Percentiles rank a stretch among this genome's conserved stretches.
These are phyloP conservation scores for Fusarium denticulatum DNA, from an alignment of 2,329 filamentous ascomycete species.

Conservation along the genomic window DNA sequence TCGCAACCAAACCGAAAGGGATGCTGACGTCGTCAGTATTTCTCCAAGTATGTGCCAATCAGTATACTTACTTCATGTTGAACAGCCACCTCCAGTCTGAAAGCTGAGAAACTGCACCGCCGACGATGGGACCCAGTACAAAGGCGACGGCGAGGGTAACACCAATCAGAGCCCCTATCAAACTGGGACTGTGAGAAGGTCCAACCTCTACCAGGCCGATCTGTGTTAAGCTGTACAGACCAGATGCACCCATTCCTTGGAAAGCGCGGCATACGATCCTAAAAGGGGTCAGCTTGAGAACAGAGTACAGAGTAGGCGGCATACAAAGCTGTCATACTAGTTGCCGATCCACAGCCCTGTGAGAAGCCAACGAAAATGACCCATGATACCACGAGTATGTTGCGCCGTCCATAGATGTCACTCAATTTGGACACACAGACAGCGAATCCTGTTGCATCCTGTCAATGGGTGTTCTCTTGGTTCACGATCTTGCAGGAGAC, in stretches of 20 bases:
- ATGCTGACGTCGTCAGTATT: slow-evolving; percentile 51
- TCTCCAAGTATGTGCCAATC: not conserved
- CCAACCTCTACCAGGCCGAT: slow-evolving; percentile 67
- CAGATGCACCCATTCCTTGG: slow-evolving; percentile 69
- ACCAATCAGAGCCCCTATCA: slow-evolving; percentile 65
- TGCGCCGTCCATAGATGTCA: slow-evolving; percentile 66
- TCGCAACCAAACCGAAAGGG: slow-evolving; percentile 58
- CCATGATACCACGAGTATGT: slow-evolving; percentile 62
- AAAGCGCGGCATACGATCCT: slow-evolving; percentile 69
- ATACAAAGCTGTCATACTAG: slow-evolving; percentile 62
- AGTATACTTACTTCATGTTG: slow-evolving; percentile 64
- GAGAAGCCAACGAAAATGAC: slow-evolving; percentile 65
- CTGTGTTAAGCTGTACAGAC: slow-evolving; percentile 68
- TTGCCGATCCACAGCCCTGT: slow-evolving; percentile 61
- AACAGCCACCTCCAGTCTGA: slow-evolving; percentile 69
- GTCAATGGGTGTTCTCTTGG: slow-evolving; percentile 11
- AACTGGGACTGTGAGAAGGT: slow-evolving; percentile 60
- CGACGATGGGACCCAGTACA: slow-evolving; percentile 67
- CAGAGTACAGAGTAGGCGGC: slow-evolving; percentile 30
- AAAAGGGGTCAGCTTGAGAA: slow-evolving; percentile 29
- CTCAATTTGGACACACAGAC: slow-evolving; percentile 68
- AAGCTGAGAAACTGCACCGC: slow-evolving; percentile 64
- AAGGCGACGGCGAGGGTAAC: slow-evolving; percentile 66
- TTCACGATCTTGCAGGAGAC: slow-evolving; percentile 5
- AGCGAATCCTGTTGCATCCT: slow-evolving; percentile 58